Evolutionary conservation across 2,329 filamentous ascomycete genomes (phyloP).

Genomic region (Ascochyta koolunga): DNA sequence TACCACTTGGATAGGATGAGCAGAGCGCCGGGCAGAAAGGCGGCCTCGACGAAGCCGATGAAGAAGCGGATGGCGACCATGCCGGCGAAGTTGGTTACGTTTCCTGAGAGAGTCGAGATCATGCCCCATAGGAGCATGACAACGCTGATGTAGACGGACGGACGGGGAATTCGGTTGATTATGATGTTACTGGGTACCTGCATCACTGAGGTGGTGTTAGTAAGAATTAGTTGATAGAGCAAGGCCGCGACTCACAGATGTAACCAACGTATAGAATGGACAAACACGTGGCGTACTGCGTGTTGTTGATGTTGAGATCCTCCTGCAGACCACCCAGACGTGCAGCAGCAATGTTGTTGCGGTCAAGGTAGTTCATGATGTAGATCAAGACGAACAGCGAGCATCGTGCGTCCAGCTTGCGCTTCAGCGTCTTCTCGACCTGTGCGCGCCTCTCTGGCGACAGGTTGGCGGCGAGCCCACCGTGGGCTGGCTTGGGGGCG

Average conservation of each 20-base stretch:
- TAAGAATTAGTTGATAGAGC: neutral
- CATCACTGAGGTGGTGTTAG: slow-evolving; percentile 6
- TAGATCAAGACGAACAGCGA: slow-evolving; percentile 45
- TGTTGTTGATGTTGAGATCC: slow-evolving; percentile 37
- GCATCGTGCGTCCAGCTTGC: slow-evolving; percentile 42
- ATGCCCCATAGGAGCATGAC: slow-evolving; percentile 51
- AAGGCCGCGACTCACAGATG: slow-evolving; percentile 1
- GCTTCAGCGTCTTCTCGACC: slow-evolving; percentile 45
- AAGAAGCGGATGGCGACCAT: slow-evolving; percentile 48
- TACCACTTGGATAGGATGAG: slow-evolving; percentile 72
- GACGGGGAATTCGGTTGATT: slow-evolving; percentile 45
- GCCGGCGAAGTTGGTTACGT: slow-evolving; percentile 41
- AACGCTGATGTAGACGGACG: slow-evolving; percentile 43
- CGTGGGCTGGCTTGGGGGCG: slow-evolving; percentile 4
- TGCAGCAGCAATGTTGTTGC: slow-evolving; percentile 46
- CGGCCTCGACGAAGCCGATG: slow-evolving; percentile 48
- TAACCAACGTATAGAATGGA: slow-evolving; percentile 37
- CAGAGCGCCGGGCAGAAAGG: slow-evolving; percentile 67
- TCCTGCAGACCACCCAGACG: slow-evolving; percentile 42
- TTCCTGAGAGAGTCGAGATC: slow-evolving; percentile 46
- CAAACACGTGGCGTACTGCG: slow-evolving; percentile 43
- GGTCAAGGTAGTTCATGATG: slow-evolving; percentile 44
- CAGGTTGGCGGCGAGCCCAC: slow-evolving; percentile 32
- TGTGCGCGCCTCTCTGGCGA: slow-evolving; percentile 34
- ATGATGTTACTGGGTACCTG: slow-evolving; percentile 53